These are phyloP conservation scores for Coemansia sp. DNA, from an alignment of 192 early-diverging fungal species.

Conservation along the genomic window DNA sequence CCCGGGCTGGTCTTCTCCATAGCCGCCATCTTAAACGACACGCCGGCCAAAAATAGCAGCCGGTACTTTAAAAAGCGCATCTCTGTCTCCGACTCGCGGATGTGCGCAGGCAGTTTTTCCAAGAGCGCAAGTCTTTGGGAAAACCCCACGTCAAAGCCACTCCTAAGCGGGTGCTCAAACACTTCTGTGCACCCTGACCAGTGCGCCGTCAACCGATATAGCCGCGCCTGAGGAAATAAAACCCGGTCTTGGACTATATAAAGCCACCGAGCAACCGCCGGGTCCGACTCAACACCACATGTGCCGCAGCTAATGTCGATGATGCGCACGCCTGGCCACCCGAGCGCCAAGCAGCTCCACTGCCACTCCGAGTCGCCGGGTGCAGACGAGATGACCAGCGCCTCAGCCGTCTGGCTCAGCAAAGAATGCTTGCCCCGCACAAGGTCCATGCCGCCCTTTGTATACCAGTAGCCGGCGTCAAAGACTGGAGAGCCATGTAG, in stretches of 20 bases:
- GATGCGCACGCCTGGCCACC: slow-evolving; percentile 31
- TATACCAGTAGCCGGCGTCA: slow-evolving; percentile 33
- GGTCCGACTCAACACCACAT: slow-evolving; percentile 30
- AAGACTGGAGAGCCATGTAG: slow-evolving; percentile 46
- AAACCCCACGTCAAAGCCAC: slow-evolving; percentile 12
- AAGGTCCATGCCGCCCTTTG: slow-evolving; percentile 36
- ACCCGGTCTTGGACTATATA: slow-evolving; percentile 21
- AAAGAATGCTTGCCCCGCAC: slow-evolving; percentile 28
- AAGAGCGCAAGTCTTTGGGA: slow-evolving; percentile 23
- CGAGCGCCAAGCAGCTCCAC: slow-evolving; percentile 26
- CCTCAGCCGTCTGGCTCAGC: slow-evolving; percentile 17
- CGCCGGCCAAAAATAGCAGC: slow-evolving; percentile 31
- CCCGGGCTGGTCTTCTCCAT: slow-evolving; percentile 29
- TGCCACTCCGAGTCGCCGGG: slow-evolving; percentile 18
- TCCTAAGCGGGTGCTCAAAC: slow-evolving; percentile 38
- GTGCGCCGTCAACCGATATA: slow-evolving; percentile 33
- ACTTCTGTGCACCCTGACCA: slow-evolving; percentile 48
- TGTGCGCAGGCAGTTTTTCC: slow-evolving; percentile 15
- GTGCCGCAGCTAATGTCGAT: slow-evolving; percentile 33
- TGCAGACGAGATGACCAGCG: slow-evolving; percentile 16
- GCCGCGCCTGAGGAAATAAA: slow-evolving; percentile 26
- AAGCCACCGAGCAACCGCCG: slow-evolving; percentile 26
- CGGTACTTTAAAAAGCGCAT: slow-evolving; percentile 42
- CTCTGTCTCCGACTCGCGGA: slow-evolving; percentile 13
- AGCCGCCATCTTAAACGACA: slow-evolving; percentile 36